Evolutionary conservation across 306 rosid species (phyloP).

Genomic region (Malus sylvestris): DNA sequence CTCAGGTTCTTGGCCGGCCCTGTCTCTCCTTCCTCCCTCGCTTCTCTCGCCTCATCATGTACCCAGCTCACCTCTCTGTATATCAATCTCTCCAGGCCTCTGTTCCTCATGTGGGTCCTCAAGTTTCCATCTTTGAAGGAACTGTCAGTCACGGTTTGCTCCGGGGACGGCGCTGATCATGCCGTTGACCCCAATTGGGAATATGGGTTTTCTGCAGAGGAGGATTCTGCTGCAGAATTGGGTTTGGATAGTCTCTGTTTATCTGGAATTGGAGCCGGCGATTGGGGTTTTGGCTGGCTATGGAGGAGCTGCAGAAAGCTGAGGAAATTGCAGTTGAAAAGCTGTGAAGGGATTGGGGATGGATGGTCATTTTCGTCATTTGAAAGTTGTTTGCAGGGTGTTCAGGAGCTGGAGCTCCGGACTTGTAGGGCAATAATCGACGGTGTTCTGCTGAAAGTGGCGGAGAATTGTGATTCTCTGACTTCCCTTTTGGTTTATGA

Average conservation of each 20-base stretch:
- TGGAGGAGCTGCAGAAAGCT: slow-evolving; percentile 65
- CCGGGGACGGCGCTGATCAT: slow-evolving; percentile 20
- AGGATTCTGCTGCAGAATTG: slow-evolving; percentile 30
- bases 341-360: slow-evolving; percentile 66
- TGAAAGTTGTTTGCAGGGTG: slow-evolving; percentile 37
- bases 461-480: slow-evolving; percentile 44
- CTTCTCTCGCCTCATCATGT: slow-evolving; percentile 51
- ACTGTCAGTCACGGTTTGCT: slow-evolving; percentile 29
- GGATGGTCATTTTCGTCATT: slow-evolving; percentile 65
- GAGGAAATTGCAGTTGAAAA: slow-evolving; percentile 40
- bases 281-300: slow-evolving; percentile 60
- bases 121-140: slow-evolving; percentile 45
- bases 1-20: slow-evolving; percentile 47
- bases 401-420: slow-evolving; percentile 59
- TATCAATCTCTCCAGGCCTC: slow-evolving; percentile 50
- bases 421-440: slow-evolving; percentile 79
- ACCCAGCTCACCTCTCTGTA: slow-evolving; percentile 47
- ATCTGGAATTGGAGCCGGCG: slow-evolving; percentile 51
- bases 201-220: slow-evolving; percentile 20
- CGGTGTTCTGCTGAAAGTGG: slow-evolving; percentile 46
- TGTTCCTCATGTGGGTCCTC: slow-evolving; percentile 48
- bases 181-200: slow-evolving; percentile 9
- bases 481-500: slow-evolving; percentile 66
- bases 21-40: slow-evolving; percentile 48
- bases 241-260: slow-evolving; percentile 50